Conservation (phyloP, 2,329 filamentous ascomycete genomes). For the Cladosporium sp. region DNA sequence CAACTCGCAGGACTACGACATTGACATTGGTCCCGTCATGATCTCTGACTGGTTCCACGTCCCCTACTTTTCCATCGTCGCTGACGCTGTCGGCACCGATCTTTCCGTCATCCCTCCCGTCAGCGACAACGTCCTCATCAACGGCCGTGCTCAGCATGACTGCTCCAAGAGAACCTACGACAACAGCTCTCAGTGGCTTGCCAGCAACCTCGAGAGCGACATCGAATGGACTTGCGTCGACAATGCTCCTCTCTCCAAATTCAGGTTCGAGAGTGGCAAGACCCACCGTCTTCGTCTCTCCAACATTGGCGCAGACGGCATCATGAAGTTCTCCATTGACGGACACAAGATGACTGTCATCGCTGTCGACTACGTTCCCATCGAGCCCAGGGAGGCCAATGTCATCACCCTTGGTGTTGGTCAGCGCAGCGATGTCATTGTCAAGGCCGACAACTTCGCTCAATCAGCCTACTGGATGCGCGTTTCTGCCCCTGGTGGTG, state of each 20-base stretch:
- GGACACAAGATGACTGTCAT: slow-evolving; percentile 40
- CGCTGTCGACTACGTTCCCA: slow-evolving; percentile 37
- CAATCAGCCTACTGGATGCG: slow-evolving; percentile 34
- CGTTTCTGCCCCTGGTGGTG: slow-evolving; percentile 24
- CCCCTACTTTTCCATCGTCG: slow-evolving; percentile 25
- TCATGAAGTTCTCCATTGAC: slow-evolving; percentile 41
- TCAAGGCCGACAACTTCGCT: slow-evolving; percentile 30
- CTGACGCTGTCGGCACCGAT: slow-evolving; percentile 14
- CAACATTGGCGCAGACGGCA: slow-evolving; percentile 36
- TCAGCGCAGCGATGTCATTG: slow-evolving; percentile 36
- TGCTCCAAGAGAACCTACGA: slow-evolving; percentile 23
- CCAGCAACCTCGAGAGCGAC: slow-evolving; percentile 13
- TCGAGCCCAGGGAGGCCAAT: slow-evolving; percentile 35
- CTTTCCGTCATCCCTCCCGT: slow-evolving; percentile 16
- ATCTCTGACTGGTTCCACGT: slow-evolving; percentile 31
- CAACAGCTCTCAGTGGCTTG: slow-evolving; percentile 14
- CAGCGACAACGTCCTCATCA: slow-evolving; percentile 30
- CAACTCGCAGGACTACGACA: slow-evolving; percentile 21
- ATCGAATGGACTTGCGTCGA: slow-evolving; percentile 18
- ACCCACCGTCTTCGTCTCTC: slow-evolving; percentile 39
- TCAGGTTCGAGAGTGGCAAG: slow-evolving; percentile 36
- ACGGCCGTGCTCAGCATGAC: slow-evolving; percentile 28
- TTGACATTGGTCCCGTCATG: slow-evolving; percentile 27
- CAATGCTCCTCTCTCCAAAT: slow-evolving; percentile 28
- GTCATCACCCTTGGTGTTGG: slow-evolving; percentile 37